Conservation (phyloP, 2,329 filamentous ascomycete species). For the Ceratocystis lukuohia region DNA sequence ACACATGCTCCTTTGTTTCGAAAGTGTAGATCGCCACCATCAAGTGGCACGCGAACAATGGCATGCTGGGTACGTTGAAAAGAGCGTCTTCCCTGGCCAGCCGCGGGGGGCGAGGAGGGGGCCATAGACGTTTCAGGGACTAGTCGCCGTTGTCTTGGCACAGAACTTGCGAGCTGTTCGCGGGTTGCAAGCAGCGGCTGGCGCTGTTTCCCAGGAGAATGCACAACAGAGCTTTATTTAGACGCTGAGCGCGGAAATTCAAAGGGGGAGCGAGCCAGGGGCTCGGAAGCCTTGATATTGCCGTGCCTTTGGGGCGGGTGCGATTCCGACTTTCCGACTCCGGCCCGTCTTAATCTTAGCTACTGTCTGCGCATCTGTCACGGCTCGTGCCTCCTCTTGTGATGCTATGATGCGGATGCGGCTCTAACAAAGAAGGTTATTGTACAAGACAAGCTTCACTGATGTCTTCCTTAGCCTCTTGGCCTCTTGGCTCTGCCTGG, state of each 20-base stretch:
- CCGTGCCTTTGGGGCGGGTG: too few relatives aligned
- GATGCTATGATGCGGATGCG: neutral
- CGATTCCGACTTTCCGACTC: too few relatives aligned
- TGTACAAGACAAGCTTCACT: neutral
- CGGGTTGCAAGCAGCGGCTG: neutral
- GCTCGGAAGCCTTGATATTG: too few relatives aligned
- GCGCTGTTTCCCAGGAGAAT: neutral
- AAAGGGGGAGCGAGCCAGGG: neutral
- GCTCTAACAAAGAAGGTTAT: neutral
- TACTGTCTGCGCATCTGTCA: neutral
- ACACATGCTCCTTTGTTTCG: neutral
- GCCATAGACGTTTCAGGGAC: neutral
- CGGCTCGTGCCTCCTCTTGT: neutral
- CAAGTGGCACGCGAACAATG: neutral
- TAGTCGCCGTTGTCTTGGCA: slow-evolving; percentile 13
- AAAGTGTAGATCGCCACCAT: neutral
- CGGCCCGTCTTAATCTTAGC: too few relatives aligned
- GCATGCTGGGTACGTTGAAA: neutral
- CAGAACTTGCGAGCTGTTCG: neutral
- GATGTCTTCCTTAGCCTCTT: neutral
- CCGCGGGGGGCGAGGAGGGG: neutral
- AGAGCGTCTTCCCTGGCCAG: neutral
- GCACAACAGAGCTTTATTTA: neutral
- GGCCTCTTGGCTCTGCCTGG: neutral
- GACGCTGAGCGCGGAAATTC: too few relatives aligned